A percentile compares a stretch with the other conserved stretches of the same genome.
Evolutionary conservation across 768 basidiomycete species (phyloP).

Genomic region (Naganishia kalamii): DNA sequence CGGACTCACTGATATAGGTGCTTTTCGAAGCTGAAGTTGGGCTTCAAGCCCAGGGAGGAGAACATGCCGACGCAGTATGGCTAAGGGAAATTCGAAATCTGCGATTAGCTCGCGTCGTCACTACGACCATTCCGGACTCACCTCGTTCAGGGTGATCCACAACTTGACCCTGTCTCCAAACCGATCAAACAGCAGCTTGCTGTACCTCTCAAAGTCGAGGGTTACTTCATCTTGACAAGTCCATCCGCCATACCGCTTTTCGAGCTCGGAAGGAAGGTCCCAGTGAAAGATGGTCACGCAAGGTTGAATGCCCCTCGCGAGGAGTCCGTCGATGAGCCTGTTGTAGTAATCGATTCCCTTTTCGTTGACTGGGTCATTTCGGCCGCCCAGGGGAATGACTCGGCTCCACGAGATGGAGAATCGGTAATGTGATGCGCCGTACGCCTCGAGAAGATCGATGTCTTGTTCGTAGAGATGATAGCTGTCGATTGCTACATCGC

Average conservation of each 20-base stretch:
- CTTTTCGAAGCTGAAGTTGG: constrained; percentile 18
- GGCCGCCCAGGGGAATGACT: constrained; percentile 66
- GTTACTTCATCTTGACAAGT: constrained; percentile 59
- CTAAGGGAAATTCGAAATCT: not conserved
- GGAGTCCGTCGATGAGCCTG: constrained; percentile 61
- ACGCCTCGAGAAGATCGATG: constrained; percentile 57
- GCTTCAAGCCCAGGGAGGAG: constrained; percentile 17
- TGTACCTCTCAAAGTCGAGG: constrained; percentile 61
- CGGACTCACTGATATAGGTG: constrained; percentile 14
- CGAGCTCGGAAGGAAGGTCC: constrained; percentile 70
- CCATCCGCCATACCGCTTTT: constrained; percentile 71
- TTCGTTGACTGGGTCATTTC: constrained; percentile 66
- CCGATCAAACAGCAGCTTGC: constrained; percentile 62
- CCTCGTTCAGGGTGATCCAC: constrained; percentile 50
- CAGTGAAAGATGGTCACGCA: constrained; percentile 65
- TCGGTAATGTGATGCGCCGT: constrained; percentile 66
- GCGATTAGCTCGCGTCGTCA: not conserved
- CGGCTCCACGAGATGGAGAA: constrained; percentile 73
- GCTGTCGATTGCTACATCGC: constrained; percentile 66
- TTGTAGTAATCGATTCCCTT: constrained; percentile 66
- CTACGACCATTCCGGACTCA: not conserved
- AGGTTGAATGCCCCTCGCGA: constrained; percentile 55
- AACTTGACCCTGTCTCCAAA: constrained; percentile 72
- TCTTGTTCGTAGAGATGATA: constrained; percentile 66
- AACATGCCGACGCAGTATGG: constrained; percentile 25